These are phyloP conservation scores for Sechiopsis laciniata DNA, from an alignment of 306 rosid species.

Conservation along the genomic window DNA sequence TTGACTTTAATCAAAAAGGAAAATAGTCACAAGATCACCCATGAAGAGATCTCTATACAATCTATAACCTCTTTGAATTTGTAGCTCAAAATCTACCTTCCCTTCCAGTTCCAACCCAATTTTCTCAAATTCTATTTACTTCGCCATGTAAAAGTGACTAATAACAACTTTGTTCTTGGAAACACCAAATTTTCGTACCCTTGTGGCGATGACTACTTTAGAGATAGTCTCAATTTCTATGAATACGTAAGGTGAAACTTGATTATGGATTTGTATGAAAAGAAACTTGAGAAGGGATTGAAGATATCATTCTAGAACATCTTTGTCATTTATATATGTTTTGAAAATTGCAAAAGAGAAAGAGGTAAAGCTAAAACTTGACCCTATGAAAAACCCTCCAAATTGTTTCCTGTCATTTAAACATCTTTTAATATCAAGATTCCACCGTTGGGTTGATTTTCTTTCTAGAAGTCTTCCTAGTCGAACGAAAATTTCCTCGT, in stretches of 20 bases:
- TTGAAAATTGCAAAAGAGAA: background rate
- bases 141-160: background rate
- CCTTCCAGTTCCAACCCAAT: background rate
- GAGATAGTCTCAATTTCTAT: background rate
- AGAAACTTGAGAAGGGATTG: background rate
- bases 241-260: background rate
- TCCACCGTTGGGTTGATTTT: background rate
- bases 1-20: background rate
- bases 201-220: background rate
- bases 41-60: background rate
- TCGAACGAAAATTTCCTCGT: no score
- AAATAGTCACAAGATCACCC: background rate
- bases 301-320: slow-evolving; percentile 1
- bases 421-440: background rate
- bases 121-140: background rate
- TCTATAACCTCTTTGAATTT: slow-evolving; percentile 8
- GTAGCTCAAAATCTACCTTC: background rate
- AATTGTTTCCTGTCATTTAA: background rate
- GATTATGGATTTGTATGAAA: background rate
- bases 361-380: background rate
- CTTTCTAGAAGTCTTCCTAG: background rate
- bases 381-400: background rate
- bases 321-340: background rate
- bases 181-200: background rate
- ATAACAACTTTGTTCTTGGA: background rate